phyloP scores from a whole-genome alignment of 345 rosid species.

The Rubroshorea leprosula region DNA sequence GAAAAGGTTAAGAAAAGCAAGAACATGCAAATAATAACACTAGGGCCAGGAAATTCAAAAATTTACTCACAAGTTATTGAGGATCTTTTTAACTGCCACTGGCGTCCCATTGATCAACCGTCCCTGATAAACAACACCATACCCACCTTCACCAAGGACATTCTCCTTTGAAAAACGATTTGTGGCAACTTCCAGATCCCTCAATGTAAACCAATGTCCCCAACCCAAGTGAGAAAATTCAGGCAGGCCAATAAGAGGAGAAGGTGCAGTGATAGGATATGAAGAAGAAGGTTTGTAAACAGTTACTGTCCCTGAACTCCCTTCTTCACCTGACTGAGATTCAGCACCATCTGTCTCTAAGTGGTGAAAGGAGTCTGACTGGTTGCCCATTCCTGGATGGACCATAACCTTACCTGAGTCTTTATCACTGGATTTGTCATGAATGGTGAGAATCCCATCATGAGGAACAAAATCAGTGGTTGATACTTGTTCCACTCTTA shows the following conservation, averaged over 20 bases:
- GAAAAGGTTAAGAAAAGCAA: not conserved
- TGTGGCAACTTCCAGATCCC: conserved; percentile 77
- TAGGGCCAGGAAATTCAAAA: not conserved
- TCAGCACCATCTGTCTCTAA: conserved; percentile 53
- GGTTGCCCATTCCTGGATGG: conserved; percentile 70
- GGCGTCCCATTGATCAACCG: conserved; percentile 62
- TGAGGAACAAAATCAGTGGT: conserved; percentile 54
- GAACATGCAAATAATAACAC: conserved; percentile 7
- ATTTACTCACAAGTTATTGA: conserved; percentile 60
- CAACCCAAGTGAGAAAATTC: conserved; percentile 79
- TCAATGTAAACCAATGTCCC: conserved; percentile 88
- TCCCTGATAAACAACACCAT: conserved; percentile 71
- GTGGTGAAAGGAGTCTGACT: conserved; percentile 54
- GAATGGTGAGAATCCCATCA: conserved; percentile 66
- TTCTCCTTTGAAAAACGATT: conserved; percentile 67
- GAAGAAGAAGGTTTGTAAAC: conserved; percentile 50
- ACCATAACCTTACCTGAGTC: conserved; percentile 76
- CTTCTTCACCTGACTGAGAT: conserved; percentile 72
- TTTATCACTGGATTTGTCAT: conserved; percentile 59
- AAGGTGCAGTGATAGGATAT: conserved; percentile 63
- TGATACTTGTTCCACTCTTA: conserved; percentile 76
- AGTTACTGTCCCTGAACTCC: conserved; percentile 44
- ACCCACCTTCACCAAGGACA: conserved; percentile 77
- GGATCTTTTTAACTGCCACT: conserved; percentile 71
- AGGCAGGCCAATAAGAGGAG: conserved; percentile 68